Evolutionary conservation across 164 flowering plant genomes (phyloP), one percentile per base, ranked within the genome.

Genomic region (Berberis thunbergii): DNA sequence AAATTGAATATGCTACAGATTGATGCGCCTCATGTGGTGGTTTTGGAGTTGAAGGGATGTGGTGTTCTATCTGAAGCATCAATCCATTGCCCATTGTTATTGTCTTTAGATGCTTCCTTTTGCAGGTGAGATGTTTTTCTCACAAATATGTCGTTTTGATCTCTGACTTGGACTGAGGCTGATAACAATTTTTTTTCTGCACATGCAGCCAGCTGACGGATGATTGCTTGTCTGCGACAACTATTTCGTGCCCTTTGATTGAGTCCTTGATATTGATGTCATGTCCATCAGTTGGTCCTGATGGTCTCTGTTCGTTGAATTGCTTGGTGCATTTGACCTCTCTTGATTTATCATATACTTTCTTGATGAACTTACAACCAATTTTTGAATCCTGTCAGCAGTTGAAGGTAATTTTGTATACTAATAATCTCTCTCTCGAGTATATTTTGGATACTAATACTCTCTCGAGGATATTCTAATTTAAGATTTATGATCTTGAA

Each of bases 41-140:
- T 81, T 12, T 86, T 94, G 60, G 99, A 94, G 78, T 75, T 94
- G 76, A 91, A 94, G 77, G 99, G 99, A n/a, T 94, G 99, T 76
- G 99, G 99, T 62, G 97, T 83, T 39, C 69, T 94, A 44, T 86
- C 91, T 48, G 81, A 87, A 64, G 98, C 88, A 58, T 75, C 83
- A 55, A 87, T 94, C 26, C 71, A 72, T 61, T 94, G 97, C 73
- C 98, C 98, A 12, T 69, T 75, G 13, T 71, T 94, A 53, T 79
- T 84, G 4, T 88, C 97, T 56, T 70, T 94, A 59, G 98, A 94
- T 81, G 97, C 98, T 66, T 94, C 98, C 49, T 94, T 94, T 73
- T 94, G 98, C 91, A 80, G 98, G 98, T 88, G 43, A 72, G 66
- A 5, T 73, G n/a, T 70, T 57, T 26, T 49, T 59, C 6, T 41